Conservation (phyloP, 2,329 filamentous ascomycete genomes). For the Botrytis hyacinthi region DNA sequence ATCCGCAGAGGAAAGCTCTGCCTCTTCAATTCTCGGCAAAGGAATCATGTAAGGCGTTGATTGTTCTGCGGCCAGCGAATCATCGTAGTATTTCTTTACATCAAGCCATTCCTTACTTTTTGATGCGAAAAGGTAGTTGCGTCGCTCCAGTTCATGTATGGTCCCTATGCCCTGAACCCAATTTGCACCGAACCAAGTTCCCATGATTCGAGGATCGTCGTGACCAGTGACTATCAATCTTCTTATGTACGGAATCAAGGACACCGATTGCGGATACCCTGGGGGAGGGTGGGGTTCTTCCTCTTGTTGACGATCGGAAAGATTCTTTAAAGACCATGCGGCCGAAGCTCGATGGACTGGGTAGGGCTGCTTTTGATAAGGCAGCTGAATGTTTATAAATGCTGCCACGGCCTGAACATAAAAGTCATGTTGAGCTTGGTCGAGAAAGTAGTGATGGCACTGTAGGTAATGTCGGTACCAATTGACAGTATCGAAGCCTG, state of each 20-base stretch:
- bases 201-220: constrained; percentile 80
- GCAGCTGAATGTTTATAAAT: constrained; percentile 87
- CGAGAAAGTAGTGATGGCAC: constrained; percentile 87
- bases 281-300: constrained; percentile 21
- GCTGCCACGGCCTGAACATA: constrained; percentile 85
- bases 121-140: constrained; percentile 92
- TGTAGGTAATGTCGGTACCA: constrained; percentile 92
- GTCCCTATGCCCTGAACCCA: constrained; percentile 78
- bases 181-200: constrained; percentile 96
- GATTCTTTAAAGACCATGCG: constrained; percentile 40
- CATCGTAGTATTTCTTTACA: constrained; percentile 90
- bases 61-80: constrained; percentile 56
- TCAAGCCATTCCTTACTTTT: constrained; percentile 89
- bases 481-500: constrained; percentile 73
- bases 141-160: constrained; percentile 82
- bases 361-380: constrained; percentile 66
- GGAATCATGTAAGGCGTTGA: constrained; percentile 84
- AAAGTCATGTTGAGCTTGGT: constrained; percentile 80
- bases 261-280: constrained; percentile 47
- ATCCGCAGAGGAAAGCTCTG: constrained; percentile 81
- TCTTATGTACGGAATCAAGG: constrained; percentile 83
- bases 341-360: constrained; percentile 44
- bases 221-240: constrained; percentile 89
- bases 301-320: constrained; percentile 35
- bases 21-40: constrained; percentile 70